Evolutionary conservation across 2,329 filamentous ascomycete genomes (phyloP).

Genomic region (Alternaria viburni): DNA sequence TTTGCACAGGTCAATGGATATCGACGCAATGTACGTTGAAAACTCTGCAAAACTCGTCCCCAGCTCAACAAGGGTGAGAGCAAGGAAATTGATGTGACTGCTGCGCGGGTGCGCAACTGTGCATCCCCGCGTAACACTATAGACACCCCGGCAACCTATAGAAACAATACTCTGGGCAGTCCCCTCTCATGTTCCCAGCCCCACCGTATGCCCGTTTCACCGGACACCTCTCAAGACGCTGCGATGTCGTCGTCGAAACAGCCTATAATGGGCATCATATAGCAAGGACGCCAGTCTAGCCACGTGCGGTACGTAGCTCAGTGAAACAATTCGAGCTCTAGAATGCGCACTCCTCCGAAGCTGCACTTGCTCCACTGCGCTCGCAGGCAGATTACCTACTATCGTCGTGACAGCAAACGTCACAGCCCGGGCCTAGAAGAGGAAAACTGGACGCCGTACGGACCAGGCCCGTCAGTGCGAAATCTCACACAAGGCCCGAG

Average conservation of each 20-base stretch:
- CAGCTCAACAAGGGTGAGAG: background rate
- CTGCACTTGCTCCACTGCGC: background rate
- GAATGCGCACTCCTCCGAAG: background rate
- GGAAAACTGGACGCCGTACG: background rate
- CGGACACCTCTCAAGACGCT: slow-evolving; percentile 13
- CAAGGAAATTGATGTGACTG: background rate
- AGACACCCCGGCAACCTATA: background rate
- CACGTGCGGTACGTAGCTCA: slow-evolving; percentile 3
- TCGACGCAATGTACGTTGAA: background rate
- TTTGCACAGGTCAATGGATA: background rate
- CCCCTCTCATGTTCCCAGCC: slow-evolving; percentile 8
- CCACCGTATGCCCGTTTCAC: slow-evolving; percentile 17
- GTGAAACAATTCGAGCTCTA: slow-evolving; percentile 4
- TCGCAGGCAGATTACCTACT: slow-evolving; percentile 3
- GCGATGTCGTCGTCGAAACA: slow-evolving; percentile 33
- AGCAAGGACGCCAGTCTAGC: slow-evolving; percentile 12
- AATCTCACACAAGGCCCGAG: background rate
- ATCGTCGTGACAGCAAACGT: slow-evolving; percentile 8
- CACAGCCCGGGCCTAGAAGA: background rate
- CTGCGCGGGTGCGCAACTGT: slow-evolving; percentile 1
- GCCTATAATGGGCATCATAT: slow-evolving; percentile 23
- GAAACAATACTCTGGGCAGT: slow-evolving; percentile 12
- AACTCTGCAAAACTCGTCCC: background rate
- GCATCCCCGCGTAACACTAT: background rate
- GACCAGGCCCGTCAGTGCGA: background rate